Conservation (phyloP, 345 rosid genomes). For the Linum tenue region DNA sequence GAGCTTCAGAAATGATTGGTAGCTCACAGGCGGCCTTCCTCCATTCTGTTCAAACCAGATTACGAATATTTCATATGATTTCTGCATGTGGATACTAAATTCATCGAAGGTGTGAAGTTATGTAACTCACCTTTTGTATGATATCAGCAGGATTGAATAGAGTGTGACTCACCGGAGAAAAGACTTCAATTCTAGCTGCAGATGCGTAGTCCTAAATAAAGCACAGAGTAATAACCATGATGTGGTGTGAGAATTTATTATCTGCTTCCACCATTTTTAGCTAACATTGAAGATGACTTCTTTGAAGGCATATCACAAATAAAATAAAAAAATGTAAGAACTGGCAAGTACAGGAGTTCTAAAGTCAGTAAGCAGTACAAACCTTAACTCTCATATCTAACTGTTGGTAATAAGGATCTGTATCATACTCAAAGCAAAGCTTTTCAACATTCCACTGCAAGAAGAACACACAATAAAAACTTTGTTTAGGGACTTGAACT, state of each 20-base stretch:
- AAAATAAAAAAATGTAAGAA: neutral
- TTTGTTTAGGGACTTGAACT: too few relatives aligned
- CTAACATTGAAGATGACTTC: neutral
- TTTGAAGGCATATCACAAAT: constrained; percentile 1
- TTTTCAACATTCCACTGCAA: constrained; percentile 66
- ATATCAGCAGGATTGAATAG: constrained; percentile 69
- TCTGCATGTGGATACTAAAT: neutral
- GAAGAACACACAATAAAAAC: neutral
- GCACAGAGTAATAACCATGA: neutral
- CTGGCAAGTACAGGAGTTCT: too few relatives aligned
- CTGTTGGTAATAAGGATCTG: constrained; percentile 81
- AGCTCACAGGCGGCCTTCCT: constrained; percentile 74
- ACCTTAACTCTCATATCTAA: constrained; percentile 67
- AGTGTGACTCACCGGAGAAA: constrained; percentile 86
- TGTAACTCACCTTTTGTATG: constrained; percentile 42
- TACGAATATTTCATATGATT: neutral
- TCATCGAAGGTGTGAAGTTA: neutral
- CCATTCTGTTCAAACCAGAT: constrained; percentile 40
- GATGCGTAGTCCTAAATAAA: constrained; percentile 48
- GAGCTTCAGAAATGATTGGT: constrained; percentile 80
- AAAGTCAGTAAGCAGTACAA: neutral
- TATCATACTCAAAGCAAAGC: constrained; percentile 81
- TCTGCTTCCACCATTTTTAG: too few relatives aligned
- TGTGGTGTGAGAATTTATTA: neutral
- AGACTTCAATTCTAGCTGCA: constrained; percentile 57